These are phyloP conservation scores for Pseudogymnoascus sp. DNA, from an alignment of 2,329 filamentous ascomycete genomes.

Conservation along the genomic window DNA sequence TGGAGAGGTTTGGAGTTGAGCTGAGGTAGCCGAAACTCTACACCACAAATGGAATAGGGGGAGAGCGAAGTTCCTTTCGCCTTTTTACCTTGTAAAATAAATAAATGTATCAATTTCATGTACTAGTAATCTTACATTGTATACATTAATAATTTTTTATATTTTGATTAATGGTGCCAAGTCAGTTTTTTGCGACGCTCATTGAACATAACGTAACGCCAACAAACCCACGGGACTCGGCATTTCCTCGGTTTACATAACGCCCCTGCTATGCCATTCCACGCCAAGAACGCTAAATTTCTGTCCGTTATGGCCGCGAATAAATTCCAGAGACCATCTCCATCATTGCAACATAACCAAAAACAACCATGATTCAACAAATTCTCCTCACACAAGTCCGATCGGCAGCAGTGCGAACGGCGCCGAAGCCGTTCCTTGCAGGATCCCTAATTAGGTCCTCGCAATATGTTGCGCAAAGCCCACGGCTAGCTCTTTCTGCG, in stretches of 20 bases:
- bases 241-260: constrained; percentile 8
- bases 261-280: not conserved
- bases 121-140: constrained; percentile 1
- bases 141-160: constrained; percentile 2
- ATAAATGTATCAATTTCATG: not conserved
- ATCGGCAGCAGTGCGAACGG: constrained; percentile 29
- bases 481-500: constrained; percentile 17
- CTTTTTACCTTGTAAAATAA: not conserved
- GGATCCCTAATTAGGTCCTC: constrained; percentile 34
- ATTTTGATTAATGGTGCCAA: not conserved
- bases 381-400: constrained; percentile 41
- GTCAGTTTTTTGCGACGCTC: not conserved
- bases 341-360: constrained; percentile 2
- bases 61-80: not conserved
- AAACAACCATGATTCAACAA: constrained; percentile 42
- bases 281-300: constrained; percentile 7
- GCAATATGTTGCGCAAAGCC: constrained; percentile 25
- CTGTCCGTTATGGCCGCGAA: constrained; percentile 1
- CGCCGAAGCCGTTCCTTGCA: constrained; percentile 20
- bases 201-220: constrained; percentile 4
- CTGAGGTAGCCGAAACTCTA: constrained; percentile 45
- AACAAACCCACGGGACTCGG: not conserved
- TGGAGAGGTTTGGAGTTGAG: constrained; percentile 69
- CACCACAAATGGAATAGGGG: not conserved
- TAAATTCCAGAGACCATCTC: not conserved